phyloP scores from a whole-genome alignment of 371 early-diverging fungal genomes.

The Dinochytrium kinnereticum region DNA sequence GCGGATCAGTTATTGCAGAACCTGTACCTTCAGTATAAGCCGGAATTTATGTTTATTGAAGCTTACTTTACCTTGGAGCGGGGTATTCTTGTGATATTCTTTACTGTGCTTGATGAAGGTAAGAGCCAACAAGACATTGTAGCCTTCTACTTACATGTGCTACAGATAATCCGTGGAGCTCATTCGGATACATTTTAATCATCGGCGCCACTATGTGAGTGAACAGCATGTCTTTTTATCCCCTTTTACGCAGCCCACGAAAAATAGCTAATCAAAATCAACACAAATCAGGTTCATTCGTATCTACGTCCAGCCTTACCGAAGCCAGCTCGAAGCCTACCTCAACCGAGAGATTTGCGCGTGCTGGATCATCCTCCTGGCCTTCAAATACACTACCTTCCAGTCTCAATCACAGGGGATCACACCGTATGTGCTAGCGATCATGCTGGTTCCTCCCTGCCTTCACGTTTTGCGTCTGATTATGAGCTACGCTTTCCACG shows the following conservation, averaged over 20 bases:
- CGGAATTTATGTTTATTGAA: slow-evolving; percentile 30
- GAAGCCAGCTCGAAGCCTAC: slow-evolving; percentile 24
- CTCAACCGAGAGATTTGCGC: slow-evolving; percentile 28
- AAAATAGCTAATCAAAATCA: background rate
- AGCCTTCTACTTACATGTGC: too few relatives aligned
- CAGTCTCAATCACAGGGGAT: background rate
- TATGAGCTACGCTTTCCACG: slow-evolving; percentile 70
- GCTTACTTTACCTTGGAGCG: slow-evolving; percentile 31
- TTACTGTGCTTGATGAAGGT: slow-evolving; percentile 16
- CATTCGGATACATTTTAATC: slow-evolving; percentile 3
- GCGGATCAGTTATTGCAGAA: background rate
- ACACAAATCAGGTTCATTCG: background rate
- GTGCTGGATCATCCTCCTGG: slow-evolving; percentile 24
- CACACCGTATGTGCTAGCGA: slow-evolving; percentile 8
- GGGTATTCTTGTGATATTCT: slow-evolving; percentile 30
- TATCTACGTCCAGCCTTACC: slow-evolving; percentile 16
- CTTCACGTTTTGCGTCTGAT: slow-evolving; percentile 31
- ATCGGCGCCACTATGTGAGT: slow-evolving; percentile 2
- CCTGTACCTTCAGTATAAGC: slow-evolving; percentile 11
- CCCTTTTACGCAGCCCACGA: too few relatives aligned
- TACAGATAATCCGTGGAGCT: background rate
- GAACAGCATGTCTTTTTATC: too few relatives aligned
- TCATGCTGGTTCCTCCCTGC: slow-evolving; percentile 23
- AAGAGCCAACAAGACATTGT: too few relatives aligned
- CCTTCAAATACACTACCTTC: slow-evolving; percentile 18